Evolutionary conservation across 345 rosid species (phyloP).

Genomic region (Streptanthus diversifolius): DNA sequence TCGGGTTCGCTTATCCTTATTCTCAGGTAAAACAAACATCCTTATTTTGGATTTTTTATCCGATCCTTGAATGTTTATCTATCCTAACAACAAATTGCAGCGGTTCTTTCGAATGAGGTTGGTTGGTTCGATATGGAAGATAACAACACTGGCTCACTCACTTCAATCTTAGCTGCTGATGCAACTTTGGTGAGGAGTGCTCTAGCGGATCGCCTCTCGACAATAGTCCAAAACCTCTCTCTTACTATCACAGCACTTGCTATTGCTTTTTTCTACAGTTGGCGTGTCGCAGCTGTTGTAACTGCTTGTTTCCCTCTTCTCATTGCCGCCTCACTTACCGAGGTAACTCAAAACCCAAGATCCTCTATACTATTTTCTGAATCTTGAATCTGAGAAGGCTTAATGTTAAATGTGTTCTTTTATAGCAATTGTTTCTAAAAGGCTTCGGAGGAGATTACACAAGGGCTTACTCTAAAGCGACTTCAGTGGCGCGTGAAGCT

Average conservation of each 20-base stretch:
- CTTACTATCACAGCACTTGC: constrained; percentile 65
- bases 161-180: constrained; percentile 68
- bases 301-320: constrained; percentile 72
- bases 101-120: constrained; percentile 68
- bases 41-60: neutral
- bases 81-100: constrained; percentile 41
- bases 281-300: constrained; percentile 78
- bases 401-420: constrained; percentile 1
- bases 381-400: neutral
- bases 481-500: constrained; percentile 69
- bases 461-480: constrained; percentile 57
- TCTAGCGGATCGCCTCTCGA: constrained; percentile 75
- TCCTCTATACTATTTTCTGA: constrained; percentile 1
- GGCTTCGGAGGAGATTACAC: constrained; percentile 79
- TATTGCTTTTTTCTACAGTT: constrained; percentile 57
- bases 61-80: neutral
- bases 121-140: constrained; percentile 87
- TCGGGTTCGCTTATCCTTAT: constrained; percentile 68
- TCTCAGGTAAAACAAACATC: constrained; percentile 49
- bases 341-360: constrained; percentile 39
- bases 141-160: constrained; percentile 57
- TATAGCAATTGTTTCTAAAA: constrained; percentile 70
- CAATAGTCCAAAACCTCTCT: constrained; percentile 68
- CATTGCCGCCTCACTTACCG: constrained; percentile 63
- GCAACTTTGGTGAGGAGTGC: constrained; percentile 72